phyloP scores from a whole-genome alignment of 2,329 filamentous ascomycete species.

The Cercospora sp. region DNA sequence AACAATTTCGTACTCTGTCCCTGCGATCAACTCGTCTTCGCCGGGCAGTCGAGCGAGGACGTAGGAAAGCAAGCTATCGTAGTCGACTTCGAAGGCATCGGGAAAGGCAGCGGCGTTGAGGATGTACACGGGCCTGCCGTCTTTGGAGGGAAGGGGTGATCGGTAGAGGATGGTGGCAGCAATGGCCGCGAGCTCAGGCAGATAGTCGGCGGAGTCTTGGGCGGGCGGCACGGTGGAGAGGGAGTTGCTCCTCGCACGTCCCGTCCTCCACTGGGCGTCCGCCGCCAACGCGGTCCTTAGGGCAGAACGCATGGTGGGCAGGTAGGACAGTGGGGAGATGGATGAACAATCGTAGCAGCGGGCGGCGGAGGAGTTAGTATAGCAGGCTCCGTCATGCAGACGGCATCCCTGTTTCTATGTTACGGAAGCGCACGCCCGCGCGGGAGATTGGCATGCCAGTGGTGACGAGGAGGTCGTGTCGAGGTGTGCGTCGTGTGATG shows the following conservation, averaged over 20 bases:
- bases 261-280: slow-evolving; percentile 32
- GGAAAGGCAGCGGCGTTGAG: slow-evolving; percentile 59
- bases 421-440: background rate
- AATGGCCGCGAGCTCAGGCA: slow-evolving; percentile 48
- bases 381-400: slow-evolving; percentile 6
- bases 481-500: background rate
- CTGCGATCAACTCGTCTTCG: slow-evolving; percentile 56
- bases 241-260: slow-evolving; percentile 41
- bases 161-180: slow-evolving; percentile 57
- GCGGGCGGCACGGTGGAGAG: slow-evolving; percentile 51
- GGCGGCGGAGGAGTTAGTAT: background rate
- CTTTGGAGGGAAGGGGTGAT: slow-evolving; percentile 52
- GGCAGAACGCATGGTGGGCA: slow-evolving; percentile 15
- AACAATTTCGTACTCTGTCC: slow-evolving; percentile 57
- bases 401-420: slow-evolving; percentile 13
- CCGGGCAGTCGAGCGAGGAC: slow-evolving; percentile 56
- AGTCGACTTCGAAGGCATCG: slow-evolving; percentile 55
- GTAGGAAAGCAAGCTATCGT: slow-evolving; percentile 56
- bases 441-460: background rate
- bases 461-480: slow-evolving; percentile 4
- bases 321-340: background rate
- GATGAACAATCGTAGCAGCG: background rate
- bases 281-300: slow-evolving; percentile 37
- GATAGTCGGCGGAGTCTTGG: slow-evolving; percentile 49
- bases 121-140: slow-evolving; percentile 54